A percentile compares a stretch with the other conserved stretches of the same genome.
Conservation (phyloP, 2,329 filamentous ascomycete genomes). For the Penicillium sp. region DNA sequence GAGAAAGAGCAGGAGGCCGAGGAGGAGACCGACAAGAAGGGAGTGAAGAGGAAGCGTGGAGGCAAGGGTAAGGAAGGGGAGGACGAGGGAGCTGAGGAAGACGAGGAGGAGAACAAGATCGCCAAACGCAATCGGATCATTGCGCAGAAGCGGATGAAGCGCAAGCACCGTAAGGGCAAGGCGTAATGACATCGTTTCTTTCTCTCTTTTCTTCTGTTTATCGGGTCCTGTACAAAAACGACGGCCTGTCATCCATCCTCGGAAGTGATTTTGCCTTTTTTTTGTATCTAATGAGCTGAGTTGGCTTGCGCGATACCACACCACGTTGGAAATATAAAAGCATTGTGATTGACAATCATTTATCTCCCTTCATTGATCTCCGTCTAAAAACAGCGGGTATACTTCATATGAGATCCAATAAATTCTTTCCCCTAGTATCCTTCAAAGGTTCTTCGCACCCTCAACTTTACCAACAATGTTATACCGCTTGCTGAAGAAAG, state of each 20-base stretch:
- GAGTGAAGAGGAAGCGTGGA: constrained; percentile 39
- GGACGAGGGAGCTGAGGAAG: constrained; percentile 38
- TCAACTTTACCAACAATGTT: constrained; percentile 66
- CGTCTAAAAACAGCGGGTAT: constrained; percentile 14
- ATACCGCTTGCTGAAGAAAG: constrained; percentile 96
- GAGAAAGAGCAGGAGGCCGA: constrained; percentile 36
- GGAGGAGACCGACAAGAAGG: constrained; percentile 31
- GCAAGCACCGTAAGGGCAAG: constrained; percentile 62
- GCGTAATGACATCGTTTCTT: constrained; percentile 19
- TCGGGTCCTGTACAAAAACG: constrained; percentile 24
- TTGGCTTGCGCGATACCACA: constrained; percentile 26
- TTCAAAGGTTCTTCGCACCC: constrained; percentile 43
- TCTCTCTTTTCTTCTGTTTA: constrained; percentile 1
- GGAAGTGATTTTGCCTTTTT: neutral
- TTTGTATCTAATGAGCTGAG: constrained; percentile 23
- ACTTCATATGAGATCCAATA: constrained; percentile 4
- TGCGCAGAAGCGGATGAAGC: constrained; percentile 77
- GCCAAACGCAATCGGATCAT: constrained; percentile 76
- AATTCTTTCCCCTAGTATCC: neutral
- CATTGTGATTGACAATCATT: constrained; percentile 19
- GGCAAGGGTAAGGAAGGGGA: constrained; percentile 26
- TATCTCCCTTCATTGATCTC: neutral
- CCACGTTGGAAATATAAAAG: constrained; percentile 28
- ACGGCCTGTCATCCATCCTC: neutral
- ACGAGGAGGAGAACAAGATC: constrained; percentile 56